Evolutionary conservation across 2,329 filamentous ascomycete genomes (phyloP).

Genomic region (Microsporum audouinii): DNA sequence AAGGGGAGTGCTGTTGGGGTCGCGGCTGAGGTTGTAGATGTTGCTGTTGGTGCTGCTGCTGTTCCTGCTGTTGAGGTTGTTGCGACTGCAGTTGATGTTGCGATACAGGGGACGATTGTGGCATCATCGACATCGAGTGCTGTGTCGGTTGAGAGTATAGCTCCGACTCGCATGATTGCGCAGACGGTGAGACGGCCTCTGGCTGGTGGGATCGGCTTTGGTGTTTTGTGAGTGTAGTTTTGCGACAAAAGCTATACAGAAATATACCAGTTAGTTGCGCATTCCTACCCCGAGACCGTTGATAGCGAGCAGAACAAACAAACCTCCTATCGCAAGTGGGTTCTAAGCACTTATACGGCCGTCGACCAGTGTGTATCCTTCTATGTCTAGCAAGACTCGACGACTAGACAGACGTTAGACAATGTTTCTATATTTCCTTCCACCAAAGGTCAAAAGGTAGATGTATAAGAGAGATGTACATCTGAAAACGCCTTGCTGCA

Average conservation of each 20-base stretch:
- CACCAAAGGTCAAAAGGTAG: neutral
- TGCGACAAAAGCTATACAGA: constrained; percentile 15
- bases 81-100: constrained; percentile 1
- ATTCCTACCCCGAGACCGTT: neutral
- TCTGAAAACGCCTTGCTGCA: constrained; percentile 36
- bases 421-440: neutral
- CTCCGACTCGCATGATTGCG: constrained; percentile 8
- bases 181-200: constrained; percentile 8
- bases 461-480: constrained; percentile 18
- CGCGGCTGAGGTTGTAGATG: neutral
- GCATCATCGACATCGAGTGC: constrained; percentile 5
- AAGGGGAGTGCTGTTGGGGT: neutral
- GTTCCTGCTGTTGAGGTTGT: neutral
- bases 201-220: constrained; percentile 16
- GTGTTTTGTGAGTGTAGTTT: constrained; percentile 18
- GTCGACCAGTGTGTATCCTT: constrained; percentile 17
- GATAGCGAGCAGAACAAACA: neutral
- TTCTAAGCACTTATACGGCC: constrained; percentile 17
- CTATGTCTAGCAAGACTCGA: constrained; percentile 18
- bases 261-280: neutral
- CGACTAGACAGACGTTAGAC: constrained; percentile 11
- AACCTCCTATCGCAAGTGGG: constrained; percentile 16
- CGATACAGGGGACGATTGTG: neutral
- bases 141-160: constrained; percentile 10
- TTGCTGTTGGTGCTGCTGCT: constrained; percentile 6